A percentile compares a stretch with the other conserved stretches of the same genome.
phyloP scores from a whole-genome alignment of 1,284 basidiomycete species.

The Leccinum pseudoinsigne region DNA sequence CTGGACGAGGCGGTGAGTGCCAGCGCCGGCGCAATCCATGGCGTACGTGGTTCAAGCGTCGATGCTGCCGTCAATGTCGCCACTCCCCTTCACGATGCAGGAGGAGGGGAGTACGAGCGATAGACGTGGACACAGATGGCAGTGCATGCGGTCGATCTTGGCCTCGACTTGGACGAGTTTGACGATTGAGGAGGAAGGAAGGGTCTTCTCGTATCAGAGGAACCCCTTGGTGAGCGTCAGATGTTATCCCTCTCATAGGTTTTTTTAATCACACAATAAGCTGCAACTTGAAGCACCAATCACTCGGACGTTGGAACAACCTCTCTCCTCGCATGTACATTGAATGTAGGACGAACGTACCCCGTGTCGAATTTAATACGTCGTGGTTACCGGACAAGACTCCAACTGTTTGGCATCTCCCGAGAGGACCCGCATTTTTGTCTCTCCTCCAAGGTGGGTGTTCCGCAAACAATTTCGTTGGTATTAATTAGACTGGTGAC shows the following conservation, averaged over 20 bases:
- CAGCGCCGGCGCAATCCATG: background rate
- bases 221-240: too few relatives aligned
- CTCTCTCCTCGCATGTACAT: background rate
- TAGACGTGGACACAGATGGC: background rate
- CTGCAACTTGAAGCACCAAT: background rate
- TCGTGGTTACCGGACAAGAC: too few relatives aligned
- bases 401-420: background rate
- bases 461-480: background rate
- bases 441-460: too few relatives aligned
- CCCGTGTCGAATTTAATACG: too few relatives aligned
- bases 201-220: too few relatives aligned
- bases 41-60: background rate
- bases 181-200: background rate
- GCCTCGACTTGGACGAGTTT: too few relatives aligned
- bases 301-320: background rate
- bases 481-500: background rate
- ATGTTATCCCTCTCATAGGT: too few relatives aligned
- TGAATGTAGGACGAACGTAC: background rate
- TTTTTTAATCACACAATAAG: background rate
- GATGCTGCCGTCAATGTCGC: background rate
- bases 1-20: constrained; percentile 22
- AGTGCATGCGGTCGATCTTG: background rate
- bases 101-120: background rate
- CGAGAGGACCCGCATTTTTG: too few relatives aligned
- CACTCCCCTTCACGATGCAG: background rate